A percentile compares a stretch with the other conserved stretches of the same genome.
These are phyloP conservation scores for Tilletia caries DNA, from an alignment of 1,284 basidiomycete genomes.

Conservation along the genomic window DNA sequence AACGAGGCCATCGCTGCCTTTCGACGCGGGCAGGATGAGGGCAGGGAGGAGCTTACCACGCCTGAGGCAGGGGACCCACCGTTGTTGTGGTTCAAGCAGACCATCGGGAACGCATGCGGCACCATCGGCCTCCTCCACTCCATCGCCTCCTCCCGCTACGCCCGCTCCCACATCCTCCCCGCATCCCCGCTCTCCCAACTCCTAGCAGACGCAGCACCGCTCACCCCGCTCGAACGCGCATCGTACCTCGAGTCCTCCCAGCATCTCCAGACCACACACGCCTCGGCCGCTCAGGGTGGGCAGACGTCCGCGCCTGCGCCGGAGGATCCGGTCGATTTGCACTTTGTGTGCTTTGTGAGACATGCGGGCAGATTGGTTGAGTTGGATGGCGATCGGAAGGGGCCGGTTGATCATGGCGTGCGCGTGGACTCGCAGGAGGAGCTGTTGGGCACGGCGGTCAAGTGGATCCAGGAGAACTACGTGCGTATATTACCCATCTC, in stretches of 20 bases:
- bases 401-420: conserved; percentile 37
- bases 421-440: conserved; percentile 30
- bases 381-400: conserved; percentile 47
- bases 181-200: conserved; percentile 35
- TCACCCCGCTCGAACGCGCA: conserved; percentile 20
- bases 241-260: conserved; percentile 34
- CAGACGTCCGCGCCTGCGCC: conserved; percentile 45
- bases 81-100: conserved; percentile 50
- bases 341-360: conserved; percentile 52
- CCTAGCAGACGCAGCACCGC: conserved; percentile 13
- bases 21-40: conserved; percentile 28
- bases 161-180: conserved; percentile 21
- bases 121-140: conserved; percentile 53
- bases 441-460: conserved; percentile 28
- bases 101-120: conserved; percentile 53
- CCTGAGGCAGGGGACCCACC: conserved; percentile 9
- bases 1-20: conserved; percentile 52
- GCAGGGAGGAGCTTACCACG: conserved; percentile 15
- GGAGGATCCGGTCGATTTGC: conserved; percentile 45
- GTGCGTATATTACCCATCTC: conserved; percentile 22
- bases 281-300: conserved; percentile 36
- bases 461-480: conserved; percentile 44
- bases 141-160: conserved; percentile 39
- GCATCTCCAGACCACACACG: conserved; percentile 39
- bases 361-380: conserved; percentile 37